These are phyloP conservation scores for Neurospora sp. DNA, from an alignment of 495 filamentous ascomycete genomes.

Conservation along the genomic window DNA sequence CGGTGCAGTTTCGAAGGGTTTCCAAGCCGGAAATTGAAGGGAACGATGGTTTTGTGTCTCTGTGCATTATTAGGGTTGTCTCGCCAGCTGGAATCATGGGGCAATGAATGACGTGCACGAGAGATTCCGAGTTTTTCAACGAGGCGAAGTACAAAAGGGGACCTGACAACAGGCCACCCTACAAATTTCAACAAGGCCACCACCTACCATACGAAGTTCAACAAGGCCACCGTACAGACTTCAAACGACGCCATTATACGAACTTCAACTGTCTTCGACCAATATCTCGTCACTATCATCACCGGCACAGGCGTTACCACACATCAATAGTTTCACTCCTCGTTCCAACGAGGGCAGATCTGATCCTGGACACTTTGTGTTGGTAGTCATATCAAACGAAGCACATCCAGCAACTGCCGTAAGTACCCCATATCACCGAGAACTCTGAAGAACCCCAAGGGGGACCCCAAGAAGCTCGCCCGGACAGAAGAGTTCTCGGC, in stretches of 20 bases:
- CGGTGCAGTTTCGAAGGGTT: background rate
- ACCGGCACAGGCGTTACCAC: background rate
- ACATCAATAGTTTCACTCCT: background rate
- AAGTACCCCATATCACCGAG: background rate
- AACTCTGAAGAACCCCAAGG: background rate
- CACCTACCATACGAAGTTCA: background rate
- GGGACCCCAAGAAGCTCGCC: background rate
- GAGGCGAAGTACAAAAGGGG: background rate
- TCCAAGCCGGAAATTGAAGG: background rate
- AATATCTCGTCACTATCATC: background rate
- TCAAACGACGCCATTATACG: background rate
- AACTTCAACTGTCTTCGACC: background rate
- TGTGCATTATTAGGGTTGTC: background rate
- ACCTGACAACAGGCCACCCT: background rate
- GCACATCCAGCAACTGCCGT: background rate
- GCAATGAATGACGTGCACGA: background rate
- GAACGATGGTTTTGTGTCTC: background rate
- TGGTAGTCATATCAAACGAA: background rate
- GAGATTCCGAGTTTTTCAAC: background rate
- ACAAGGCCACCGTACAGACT: background rate
- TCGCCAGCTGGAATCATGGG: background rate
- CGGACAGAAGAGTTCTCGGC: background rate
- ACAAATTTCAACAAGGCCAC: background rate
- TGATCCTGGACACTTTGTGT: background rate
- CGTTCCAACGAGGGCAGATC: background rate